Conservation (phyloP, 169 alveolate genomes). For the Miamiensis avidus region DNA sequence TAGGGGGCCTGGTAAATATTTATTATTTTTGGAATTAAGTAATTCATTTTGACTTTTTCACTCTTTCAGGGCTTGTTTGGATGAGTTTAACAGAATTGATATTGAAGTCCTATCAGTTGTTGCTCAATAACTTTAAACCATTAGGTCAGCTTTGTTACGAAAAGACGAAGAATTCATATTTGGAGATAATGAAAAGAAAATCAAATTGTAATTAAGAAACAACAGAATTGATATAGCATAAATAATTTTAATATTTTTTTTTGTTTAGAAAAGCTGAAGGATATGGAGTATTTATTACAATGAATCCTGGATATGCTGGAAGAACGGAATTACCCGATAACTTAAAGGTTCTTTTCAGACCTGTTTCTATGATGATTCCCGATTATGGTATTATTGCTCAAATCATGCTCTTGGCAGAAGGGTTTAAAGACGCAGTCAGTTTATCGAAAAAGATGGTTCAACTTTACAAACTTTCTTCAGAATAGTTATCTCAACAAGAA, state of each 20-base stretch:
- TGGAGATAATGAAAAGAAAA: conserved; percentile 68
- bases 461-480: conserved; percentile 80
- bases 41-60: too few species aligned
- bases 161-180: conserved; percentile 70
- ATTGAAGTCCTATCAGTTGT: conserved; percentile 91
- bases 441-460: conserved; percentile 81
- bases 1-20: conserved; percentile 83
- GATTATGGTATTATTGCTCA: conserved; percentile 80
- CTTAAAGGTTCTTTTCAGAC: conserved; percentile 80
- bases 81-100: conserved; percentile 86
- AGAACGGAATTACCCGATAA: conserved; percentile 88
- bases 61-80: conserved; percentile 79
- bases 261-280: background rate
- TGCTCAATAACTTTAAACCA: conserved; percentile 87
- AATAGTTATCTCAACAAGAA: conserved; percentile 78
- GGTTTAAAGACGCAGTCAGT: conserved; percentile 61
- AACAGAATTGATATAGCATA: background rate
- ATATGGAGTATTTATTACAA: conserved; percentile 82
- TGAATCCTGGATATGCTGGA: conserved; percentile 90
- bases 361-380: conserved; percentile 88
- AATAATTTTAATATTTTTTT: too few species aligned
- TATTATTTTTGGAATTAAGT: too few species aligned
- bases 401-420: conserved; percentile 78
- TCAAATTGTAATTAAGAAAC: conserved; percentile 40
- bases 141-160: conserved; percentile 87